phyloP scores from a whole-genome alignment of 2,329 filamentous ascomycete genomes.

The Fusarium vanettenii region DNA sequence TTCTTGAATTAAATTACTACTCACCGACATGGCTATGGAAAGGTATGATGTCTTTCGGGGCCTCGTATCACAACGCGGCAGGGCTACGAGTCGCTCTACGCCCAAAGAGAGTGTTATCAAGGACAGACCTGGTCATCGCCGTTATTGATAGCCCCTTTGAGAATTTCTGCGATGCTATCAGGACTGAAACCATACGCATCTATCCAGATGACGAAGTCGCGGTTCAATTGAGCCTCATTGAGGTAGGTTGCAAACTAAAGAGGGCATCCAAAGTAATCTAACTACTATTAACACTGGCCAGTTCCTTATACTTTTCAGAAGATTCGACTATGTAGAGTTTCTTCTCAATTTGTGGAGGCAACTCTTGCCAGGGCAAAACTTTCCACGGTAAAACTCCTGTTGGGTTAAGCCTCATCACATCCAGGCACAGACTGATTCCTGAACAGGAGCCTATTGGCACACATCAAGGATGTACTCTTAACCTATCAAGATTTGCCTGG shows the following conservation, averaged over 20 bases:
- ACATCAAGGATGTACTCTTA: rapidly evolving
- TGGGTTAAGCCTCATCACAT: no score
- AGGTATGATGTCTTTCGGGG: not conserved
- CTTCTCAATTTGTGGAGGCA: not conserved
- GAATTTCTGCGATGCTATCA: not conserved
- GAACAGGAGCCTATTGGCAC: not conserved
- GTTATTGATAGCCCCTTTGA: not conserved
- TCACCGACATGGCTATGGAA: not conserved
- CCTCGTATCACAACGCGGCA: not conserved
- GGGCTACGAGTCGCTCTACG: not conserved
- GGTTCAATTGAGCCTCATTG: not conserved
- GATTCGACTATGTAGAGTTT: not conserved
- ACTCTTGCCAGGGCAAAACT: not conserved
- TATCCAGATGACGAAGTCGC: not conserved
- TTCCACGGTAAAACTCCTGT: not conserved
- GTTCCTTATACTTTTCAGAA: not conserved
- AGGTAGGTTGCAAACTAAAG: no score
- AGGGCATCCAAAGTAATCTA: no score
- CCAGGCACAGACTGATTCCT: no score
- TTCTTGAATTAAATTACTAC: not conserved
- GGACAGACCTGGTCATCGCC: not conserved
- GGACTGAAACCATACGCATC: not conserved
- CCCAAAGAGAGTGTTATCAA: not conserved
- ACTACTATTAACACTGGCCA: no score
- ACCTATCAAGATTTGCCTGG: not conserved